phyloP scores from a whole-genome alignment of 192 early-diverging fungal species.

The Umbelopsis isabellina region DNA sequence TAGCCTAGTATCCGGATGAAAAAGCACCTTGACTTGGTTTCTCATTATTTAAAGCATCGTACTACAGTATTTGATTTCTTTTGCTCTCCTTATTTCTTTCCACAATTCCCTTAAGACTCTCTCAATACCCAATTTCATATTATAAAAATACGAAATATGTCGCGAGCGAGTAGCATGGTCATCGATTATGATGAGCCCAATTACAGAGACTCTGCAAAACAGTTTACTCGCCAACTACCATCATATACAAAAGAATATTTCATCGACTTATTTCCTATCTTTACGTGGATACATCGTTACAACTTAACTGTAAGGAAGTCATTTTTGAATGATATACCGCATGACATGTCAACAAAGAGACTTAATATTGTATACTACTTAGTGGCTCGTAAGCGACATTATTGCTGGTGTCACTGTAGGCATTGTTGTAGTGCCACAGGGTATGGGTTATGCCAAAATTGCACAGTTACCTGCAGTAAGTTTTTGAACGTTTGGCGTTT shows the following conservation, averaged over 20 bases:
- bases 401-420: conserved; percentile 79
- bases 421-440: conserved; percentile 75
- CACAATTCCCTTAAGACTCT: background rate
- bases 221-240: conserved; percentile 25
- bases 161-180: conserved; percentile 16
- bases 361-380: conserved; percentile 30
- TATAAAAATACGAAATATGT: background rate
- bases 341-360: background rate
- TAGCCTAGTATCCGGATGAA: background rate
- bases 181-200: conserved; percentile 29
- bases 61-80: background rate
- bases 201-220: conserved; percentile 21
- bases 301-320: conserved; percentile 24
- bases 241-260: conserved; percentile 27
- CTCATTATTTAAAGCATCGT: background rate
- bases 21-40: background rate
- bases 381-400: conserved; percentile 48
- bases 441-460: conserved; percentile 72
- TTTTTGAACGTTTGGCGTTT: background rate
- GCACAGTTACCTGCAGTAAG: conserved; percentile 55
- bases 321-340: background rate
- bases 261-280: conserved; percentile 29
- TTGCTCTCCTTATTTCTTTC: background rate
- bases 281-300: conserved; percentile 36
- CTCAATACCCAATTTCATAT: too few species aligned